Percentiles rank a stretch among this genome's conserved stretches.
phyloP scores from a whole-genome alignment of 1,284 basidiomycete species.

The Leccinum griseonigrum region DNA sequence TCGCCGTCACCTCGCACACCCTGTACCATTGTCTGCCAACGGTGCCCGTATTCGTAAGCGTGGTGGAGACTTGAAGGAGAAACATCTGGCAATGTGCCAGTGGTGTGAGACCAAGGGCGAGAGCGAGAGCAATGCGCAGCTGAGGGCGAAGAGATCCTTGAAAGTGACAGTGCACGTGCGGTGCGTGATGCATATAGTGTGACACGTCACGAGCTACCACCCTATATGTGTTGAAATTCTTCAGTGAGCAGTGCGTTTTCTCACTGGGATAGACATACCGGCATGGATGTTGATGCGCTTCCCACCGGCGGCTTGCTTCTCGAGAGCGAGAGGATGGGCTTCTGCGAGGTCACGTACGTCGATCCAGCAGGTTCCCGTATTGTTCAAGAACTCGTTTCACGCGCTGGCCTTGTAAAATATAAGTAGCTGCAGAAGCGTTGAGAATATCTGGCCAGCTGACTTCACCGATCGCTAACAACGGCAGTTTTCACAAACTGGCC shows the following conservation, averaged over 20 bases:
- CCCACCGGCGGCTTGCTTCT: background rate
- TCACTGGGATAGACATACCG: too few relatives aligned
- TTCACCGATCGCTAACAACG: background rate
- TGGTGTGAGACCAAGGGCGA: too few relatives aligned
- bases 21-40: background rate
- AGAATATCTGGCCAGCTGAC: background rate
- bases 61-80: background rate
- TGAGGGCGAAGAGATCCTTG: too few relatives aligned
- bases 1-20: too few relatives aligned
- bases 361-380: background rate
- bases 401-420: background rate
- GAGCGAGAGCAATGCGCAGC: background rate
- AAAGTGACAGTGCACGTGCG: too few relatives aligned
- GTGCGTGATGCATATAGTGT: too few relatives aligned
- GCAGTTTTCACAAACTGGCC: too few relatives aligned
- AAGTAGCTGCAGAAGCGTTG: too few relatives aligned
- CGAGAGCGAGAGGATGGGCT: background rate
- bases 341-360: background rate
- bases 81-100: background rate
- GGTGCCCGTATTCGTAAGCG: too few relatives aligned
- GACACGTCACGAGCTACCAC: too few relatives aligned
- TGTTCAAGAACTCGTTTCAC: background rate
- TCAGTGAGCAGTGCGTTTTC: too few relatives aligned
- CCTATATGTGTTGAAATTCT: too few relatives aligned
- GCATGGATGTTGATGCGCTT: background rate